Conservation (phyloP, 2,329 filamentous ascomycete species). For the Parastagonospora avenae region DNA sequence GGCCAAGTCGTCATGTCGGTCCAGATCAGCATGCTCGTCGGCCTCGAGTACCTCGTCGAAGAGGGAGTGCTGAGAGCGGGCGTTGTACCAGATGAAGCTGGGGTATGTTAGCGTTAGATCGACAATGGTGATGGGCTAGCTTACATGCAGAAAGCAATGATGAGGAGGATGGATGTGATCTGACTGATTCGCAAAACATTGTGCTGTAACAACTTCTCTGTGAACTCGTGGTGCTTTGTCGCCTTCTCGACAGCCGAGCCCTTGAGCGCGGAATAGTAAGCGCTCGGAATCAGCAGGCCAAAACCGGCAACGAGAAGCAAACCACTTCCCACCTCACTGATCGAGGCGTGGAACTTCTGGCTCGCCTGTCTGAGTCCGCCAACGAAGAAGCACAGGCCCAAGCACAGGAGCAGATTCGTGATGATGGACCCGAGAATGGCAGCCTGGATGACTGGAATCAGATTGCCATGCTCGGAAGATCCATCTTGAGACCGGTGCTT, state of each 20-base stretch:
- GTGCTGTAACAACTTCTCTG: slow-evolving; percentile 39
- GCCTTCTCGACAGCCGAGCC: slow-evolving; percentile 30
- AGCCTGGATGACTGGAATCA: slow-evolving; percentile 74
- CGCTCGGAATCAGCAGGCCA: slow-evolving; percentile 41
- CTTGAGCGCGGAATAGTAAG: slow-evolving; percentile 53
- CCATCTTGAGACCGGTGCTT: slow-evolving; percentile 52
- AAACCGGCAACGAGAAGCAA: slow-evolving; percentile 77
- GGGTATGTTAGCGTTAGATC: slow-evolving; percentile 63
- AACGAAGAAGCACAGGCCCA: slow-evolving; percentile 80
- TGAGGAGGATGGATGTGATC: slow-evolving; percentile 43
- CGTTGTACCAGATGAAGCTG: slow-evolving; percentile 72
- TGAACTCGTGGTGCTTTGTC: slow-evolving; percentile 37
- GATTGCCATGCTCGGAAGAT: slow-evolving; percentile 42
- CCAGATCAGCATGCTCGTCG: slow-evolving; percentile 71
- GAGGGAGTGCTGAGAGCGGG: slow-evolving; percentile 75
- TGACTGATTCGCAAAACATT: slow-evolving; percentile 44
- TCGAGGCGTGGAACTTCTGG: slow-evolving; percentile 73
- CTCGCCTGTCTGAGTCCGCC: slow-evolving; percentile 72
- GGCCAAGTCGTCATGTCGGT: slow-evolving; percentile 62
- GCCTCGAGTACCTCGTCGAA: slow-evolving; percentile 75
- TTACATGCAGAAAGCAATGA: slow-evolving; percentile 48
- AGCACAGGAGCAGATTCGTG: slow-evolving; percentile 78
- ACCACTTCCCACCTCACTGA: slow-evolving; percentile 80
- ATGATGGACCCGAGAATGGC: slow-evolving; percentile 85
- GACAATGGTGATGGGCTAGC: slow-evolving; percentile 60